Base-by-base conservation (phyloP, 2,329 filamentous ascomycete species). In the Hymenotorrendiella dingleyae region DNA sequence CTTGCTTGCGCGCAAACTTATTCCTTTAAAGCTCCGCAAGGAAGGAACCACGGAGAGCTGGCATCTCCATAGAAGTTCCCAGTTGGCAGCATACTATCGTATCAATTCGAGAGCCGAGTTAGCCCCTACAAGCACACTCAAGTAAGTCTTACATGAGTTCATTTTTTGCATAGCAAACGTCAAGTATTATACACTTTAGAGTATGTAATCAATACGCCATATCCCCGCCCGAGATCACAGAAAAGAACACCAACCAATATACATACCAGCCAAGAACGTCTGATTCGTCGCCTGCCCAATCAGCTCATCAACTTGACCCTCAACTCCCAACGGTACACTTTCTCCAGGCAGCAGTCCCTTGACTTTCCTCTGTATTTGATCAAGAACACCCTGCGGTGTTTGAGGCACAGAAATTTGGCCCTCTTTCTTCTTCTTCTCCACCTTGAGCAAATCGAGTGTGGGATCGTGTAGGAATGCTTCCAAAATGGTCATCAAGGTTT, bases 401-500 rank as follows among this genome's bases (percentile, higher is more conserved):
- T 82, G 79, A 5, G 82, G 79, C 22, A 84, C 73, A 11, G 52
- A 51, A 10, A 51, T 37, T 6, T 51, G 65, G 41, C 65, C 64
- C 10, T 57, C 52, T 35, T 55, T 60, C 41, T 53, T 57, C 43
- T 74, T 65, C 50, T 58, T 74, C 62, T 73, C 71, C 54, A 78
- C 80, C 62, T 84, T 88, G 56, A 96, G 79, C 49, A 97, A 80
- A 60, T 99, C 94, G 10, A 95, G 81, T 11, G 94, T 97, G 0
- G 93, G 93, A 62, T 99, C 93, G 60, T 98, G 90, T 52, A 98
- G 78, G 60, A 98, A 99, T 0, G 93, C 90, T 67, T 98, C 94
- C 1, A 99, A 73, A 37, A 98, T 91, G 0, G 91, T 96, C 82
- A 98, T 95, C 45, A 98, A 71, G 28, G 91, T 95, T 65, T 98